Base-by-base conservation (phyloP, 164 flowering plant species). In the Aristolochia fimbriata region DNA sequence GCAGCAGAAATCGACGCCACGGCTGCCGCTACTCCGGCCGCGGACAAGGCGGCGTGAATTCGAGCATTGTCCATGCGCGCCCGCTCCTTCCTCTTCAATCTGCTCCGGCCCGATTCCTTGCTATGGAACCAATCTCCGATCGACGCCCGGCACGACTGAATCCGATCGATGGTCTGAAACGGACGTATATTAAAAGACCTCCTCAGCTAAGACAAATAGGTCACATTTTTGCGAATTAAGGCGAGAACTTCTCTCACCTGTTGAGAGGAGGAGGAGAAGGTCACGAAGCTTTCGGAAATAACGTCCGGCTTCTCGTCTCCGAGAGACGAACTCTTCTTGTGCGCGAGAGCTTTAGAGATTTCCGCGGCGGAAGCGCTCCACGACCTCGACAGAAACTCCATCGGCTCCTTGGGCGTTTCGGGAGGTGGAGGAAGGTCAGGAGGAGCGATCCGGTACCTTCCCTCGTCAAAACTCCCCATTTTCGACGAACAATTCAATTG, bases 311-410 rank as follows among this genome's bases (percentile, higher is more conserved):
- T 62, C 21, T 67, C 70, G 31, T 79, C 70, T 24, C 49, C 45
- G 33, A 62, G 21, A 31, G 62, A 69, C 1, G 71, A 75, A 23
- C 76, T 77, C 58, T 83, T 79, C 22, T 81, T 83, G 21, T 76
- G 74, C 59, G 86, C 79, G 19, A 93, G 79, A 54, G 94, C 96
- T 70, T 81, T 83, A 8, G 96, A 77, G 51, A 93, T 74, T 67
- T 93, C 96, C 1, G 79, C 64, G 53, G 97, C 90, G 17, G 98
- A 93, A 43, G 83, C 75, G 67, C 94, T 87, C 98, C 97, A 89
- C 12, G 97, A 90, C 66, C 98, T 81, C 0, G 97, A 78, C 52
- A 89, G 74, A 72, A 89, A 93, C 65, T 89, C 97, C 86, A 93
- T 86, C 12, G 96, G 90, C 74, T 93, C 98, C 15, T 70, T 81